phyloP scores from a whole-genome alignment of 441 rosid species.

The Adansonia grandidieri region DNA sequence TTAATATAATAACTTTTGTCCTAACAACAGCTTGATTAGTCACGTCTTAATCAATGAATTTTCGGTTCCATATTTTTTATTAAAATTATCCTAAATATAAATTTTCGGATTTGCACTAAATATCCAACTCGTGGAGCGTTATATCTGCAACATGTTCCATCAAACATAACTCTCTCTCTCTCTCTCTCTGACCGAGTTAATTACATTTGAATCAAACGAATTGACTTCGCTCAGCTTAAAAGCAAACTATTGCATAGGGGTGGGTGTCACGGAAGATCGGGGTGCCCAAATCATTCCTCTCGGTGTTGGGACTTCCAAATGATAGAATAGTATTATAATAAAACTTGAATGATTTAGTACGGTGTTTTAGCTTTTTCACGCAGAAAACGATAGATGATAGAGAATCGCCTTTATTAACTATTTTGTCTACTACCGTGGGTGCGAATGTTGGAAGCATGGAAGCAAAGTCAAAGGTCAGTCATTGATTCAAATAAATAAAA shows the following conservation, averaged over 20 bases:
- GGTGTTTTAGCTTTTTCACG: conserved; percentile 28
- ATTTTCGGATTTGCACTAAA: no score
- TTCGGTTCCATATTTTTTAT: no score
- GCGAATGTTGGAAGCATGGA: conserved; percentile 90
- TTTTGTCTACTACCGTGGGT: conserved; percentile 53
- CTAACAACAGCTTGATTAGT: background rate
- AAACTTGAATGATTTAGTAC: conserved; percentile 3
- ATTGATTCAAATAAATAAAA: no score
- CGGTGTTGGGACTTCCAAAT: background rate
- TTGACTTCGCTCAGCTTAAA: background rate
- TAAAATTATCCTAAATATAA: no score
- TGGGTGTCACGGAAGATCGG: background rate
- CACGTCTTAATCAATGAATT: background rate
- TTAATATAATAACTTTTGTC: background rate
- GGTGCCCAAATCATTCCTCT: conserved; percentile 1
- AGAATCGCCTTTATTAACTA: conserved; percentile 30
- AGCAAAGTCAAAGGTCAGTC: conserved; percentile 50
- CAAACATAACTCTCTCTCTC: background rate
- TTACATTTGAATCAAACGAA: background rate
- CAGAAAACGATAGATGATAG: conserved; percentile 34
- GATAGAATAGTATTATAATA: background rate
- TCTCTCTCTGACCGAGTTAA: background rate
- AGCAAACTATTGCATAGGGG: background rate
- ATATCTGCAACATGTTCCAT: no score
- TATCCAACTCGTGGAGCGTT: no score